Base-by-base conservation (phyloP, 225 moss, liverwort and hornwort species). In the Takakia lepidozioides region DNA sequence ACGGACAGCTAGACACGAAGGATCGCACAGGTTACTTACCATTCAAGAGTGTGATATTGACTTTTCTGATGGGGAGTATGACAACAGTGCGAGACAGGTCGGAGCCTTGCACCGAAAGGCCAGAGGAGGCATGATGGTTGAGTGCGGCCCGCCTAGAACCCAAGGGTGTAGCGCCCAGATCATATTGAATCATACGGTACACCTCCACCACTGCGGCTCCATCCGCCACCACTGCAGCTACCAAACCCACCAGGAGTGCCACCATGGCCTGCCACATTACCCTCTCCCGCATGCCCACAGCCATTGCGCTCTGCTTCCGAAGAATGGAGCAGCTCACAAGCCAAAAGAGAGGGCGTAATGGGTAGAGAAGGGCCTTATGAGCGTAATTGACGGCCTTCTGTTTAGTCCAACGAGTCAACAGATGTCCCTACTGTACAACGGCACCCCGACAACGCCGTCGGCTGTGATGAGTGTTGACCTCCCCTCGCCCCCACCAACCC, bases 161-260 rank as follows among this genome's bases (percentile, higher is more conserved):
- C 59, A 98, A 69, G 5, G 83, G 87, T 9, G 75, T 54, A 25
- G 91, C 98, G 1, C 73, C 67, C 35, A 91, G 69, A 56, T 98
- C 98, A 50, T 87, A 91, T 73, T 98, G 98, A 62, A 98, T 91
- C 78, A 98, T 64, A 20, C 98, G 82, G 43, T 87, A 98, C 20
- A 98, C 98, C 27, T 98, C 98, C 67, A 91, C 82, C 57, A 98
- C 87, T 15, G 78, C 87, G 16, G 82, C 86, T 25, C 82, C 95
- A 57, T 87, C 87, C 8, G 77, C 72, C 22, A 83, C 81, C 19
- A 86, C 76, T 55, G 86, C 35, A 29, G 78, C 83, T 64, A 93
- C 67, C 30, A 88, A 62, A 68, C 81, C 45, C 37, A 81, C 68
- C 66, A 74, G 64, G 22, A 84, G 42, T 26, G 81, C 76, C 47